Evolutionary conservation across 306 rosid genomes (phyloP).

Genomic region (Carpinus viminea): DNA sequence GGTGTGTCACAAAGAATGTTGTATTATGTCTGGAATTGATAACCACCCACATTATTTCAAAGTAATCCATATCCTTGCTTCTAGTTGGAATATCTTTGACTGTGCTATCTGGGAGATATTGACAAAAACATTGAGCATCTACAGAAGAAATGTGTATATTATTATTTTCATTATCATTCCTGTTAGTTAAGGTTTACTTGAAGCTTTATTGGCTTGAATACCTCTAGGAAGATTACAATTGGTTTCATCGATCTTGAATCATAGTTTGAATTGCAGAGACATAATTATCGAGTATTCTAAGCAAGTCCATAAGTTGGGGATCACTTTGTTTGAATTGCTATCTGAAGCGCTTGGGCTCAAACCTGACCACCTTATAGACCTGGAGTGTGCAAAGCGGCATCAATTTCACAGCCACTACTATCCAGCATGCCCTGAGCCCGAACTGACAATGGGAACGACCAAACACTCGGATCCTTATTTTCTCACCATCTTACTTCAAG

Average conservation of each 20-base stretch:
- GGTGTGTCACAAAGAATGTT: background rate
- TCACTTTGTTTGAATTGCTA: slow-evolving; percentile 40
- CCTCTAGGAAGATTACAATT: background rate
- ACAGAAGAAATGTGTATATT: too few species aligned
- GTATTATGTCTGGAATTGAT: background rate
- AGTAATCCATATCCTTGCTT: too few species aligned
- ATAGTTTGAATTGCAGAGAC: slow-evolving; percentile 37
- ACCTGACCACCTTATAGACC: slow-evolving; percentile 38
- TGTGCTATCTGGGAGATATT: too few species aligned
- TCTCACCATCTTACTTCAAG: slow-evolving; percentile 61
- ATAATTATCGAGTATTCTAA: slow-evolving; percentile 40
- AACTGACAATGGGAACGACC: slow-evolving; percentile 44
- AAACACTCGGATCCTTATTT: slow-evolving; percentile 56
- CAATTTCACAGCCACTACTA: slow-evolving; percentile 47
- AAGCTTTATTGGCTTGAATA: too few species aligned
- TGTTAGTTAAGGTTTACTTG: too few species aligned
- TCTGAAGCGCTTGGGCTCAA: slow-evolving; percentile 66
- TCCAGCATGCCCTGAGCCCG: slow-evolving; percentile 69
- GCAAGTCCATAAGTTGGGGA: slow-evolving; percentile 40
- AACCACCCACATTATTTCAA: background rate
- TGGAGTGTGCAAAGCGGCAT: slow-evolving; percentile 53
- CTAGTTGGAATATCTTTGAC: too few species aligned
- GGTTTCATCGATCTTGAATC: background rate
- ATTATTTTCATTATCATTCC: too few species aligned
- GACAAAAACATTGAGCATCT: too few species aligned